A percentile compares a stretch with the other conserved stretches of the same genome.
Conservation (phyloP, 345 rosid species). For the Eucalyptus sp. region DNA sequence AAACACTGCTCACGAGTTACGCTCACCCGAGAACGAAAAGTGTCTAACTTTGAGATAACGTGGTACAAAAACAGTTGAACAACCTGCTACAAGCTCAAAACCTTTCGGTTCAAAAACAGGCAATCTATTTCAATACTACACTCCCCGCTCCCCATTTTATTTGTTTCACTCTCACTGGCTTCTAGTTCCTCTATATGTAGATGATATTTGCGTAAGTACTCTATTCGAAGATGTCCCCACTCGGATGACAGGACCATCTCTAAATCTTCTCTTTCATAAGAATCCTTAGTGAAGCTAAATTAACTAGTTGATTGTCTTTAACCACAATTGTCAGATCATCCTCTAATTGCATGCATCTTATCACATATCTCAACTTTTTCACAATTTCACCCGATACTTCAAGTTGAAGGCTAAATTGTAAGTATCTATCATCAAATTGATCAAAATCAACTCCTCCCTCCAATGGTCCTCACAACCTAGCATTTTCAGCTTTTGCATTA, state of each 20-base stretch:
- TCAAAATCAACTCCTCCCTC: neutral
- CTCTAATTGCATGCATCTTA: neutral
- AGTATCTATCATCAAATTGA: neutral
- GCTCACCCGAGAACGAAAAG: too few relatives aligned
- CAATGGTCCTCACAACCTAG: rapidly evolving
- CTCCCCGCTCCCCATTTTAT: too few relatives aligned
- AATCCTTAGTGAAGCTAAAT: neutral
- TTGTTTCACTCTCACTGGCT: too few relatives aligned
- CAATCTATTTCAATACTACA: too few relatives aligned
- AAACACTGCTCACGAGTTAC: too few relatives aligned
- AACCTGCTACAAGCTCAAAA: neutral
- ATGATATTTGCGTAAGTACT: too few relatives aligned
- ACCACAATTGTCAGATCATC: neutral
- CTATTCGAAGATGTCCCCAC: too few relatives aligned
- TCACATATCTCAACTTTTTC: neutral
- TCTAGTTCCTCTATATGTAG: too few relatives aligned
- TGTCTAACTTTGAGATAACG: neutral
- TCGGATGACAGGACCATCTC: too few relatives aligned
- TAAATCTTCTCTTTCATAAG: neutral
- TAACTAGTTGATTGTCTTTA: too few relatives aligned
- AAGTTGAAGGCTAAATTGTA: rapidly evolving
- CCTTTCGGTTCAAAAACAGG: too few relatives aligned
- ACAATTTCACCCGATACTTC: rapidly evolving
- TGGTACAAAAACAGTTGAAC: neutral
- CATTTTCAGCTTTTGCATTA: too few relatives aligned